phyloP scores from a whole-genome alignment of 352 stramenopile species.

The Albugo laibachii region DNA sequence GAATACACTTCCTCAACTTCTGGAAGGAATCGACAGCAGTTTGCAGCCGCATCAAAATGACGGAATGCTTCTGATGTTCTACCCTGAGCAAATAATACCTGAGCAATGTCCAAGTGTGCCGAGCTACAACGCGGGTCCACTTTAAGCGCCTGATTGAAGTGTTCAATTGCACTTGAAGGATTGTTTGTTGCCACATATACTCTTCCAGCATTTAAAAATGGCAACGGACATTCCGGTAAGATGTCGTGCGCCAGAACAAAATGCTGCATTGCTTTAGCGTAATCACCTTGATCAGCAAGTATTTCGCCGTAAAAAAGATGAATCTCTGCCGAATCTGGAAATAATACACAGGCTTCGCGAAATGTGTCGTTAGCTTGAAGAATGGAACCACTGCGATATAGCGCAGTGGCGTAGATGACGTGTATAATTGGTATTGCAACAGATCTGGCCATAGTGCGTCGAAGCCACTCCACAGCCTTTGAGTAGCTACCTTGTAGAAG shows the following conservation, averaged over 20 bases:
- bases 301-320: constrained; percentile 72
- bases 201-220: constrained; percentile 64
- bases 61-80: constrained; percentile 40
- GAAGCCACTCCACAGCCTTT: constrained; percentile 43
- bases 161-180: constrained; percentile 48
- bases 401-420: constrained; percentile 68
- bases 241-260: constrained; percentile 48
- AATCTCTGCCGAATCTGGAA: constrained; percentile 51
- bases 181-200: constrained; percentile 75
- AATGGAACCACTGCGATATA: constrained; percentile 68
- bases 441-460: constrained; percentile 52
- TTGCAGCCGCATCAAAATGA: constrained; percentile 49
- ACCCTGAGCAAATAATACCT: constrained; percentile 71
- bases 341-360: constrained; percentile 31
- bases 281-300: constrained; percentile 62
- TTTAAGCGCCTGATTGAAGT: constrained; percentile 58
- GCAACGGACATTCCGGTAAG: constrained; percentile 51
- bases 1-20: constrained; percentile 69
- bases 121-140: constrained; percentile 63
- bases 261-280: constrained; percentile 59
- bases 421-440: constrained; percentile 49
- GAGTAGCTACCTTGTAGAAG: constrained; percentile 61
- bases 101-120: constrained; percentile 65
- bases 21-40: constrained; percentile 60
- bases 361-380: constrained; percentile 75